Conservation (phyloP, 73 alveolate genomes). For the Stentor coeruleus region DNA sequence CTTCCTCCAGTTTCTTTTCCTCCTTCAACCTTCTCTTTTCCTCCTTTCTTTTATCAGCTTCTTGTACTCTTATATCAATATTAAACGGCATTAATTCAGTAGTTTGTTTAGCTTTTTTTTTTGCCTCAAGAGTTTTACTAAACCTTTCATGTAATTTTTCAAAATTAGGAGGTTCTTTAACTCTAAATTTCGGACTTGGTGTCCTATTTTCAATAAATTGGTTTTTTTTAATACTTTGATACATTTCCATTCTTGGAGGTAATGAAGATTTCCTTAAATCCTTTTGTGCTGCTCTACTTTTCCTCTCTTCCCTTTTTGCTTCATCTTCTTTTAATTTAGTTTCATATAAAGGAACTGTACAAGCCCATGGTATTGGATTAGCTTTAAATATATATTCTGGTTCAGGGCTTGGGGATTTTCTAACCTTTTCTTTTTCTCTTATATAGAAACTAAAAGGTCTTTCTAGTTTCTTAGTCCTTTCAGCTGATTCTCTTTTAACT, state of each 20-base stretch:
- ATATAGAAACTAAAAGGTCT: conserved; percentile 74
- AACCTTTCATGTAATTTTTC: conserved; percentile 73
- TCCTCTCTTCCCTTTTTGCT: conserved; percentile 77
- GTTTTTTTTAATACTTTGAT: conserved; percentile 45
- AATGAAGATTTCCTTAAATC: conserved; percentile 73
- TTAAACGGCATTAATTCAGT: conserved; percentile 88
- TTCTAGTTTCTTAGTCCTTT: conserved; percentile 44
- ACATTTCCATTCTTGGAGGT: conserved; percentile 98
- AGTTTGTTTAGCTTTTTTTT: conserved; percentile 64
- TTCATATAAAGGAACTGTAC: conserved; percentile 68
- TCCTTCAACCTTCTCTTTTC: conserved; percentile 31
- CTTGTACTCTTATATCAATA: conserved; percentile 76
- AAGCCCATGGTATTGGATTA: conserved; percentile 79
- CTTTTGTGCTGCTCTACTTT: conserved; percentile 83
- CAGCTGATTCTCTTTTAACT: conserved; percentile 57
- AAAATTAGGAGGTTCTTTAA: conserved; percentile 92
- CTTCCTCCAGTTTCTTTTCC: conserved; percentile 59
- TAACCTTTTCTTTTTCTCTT: conserved; percentile 45
- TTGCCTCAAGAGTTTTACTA: conserved; percentile 71
- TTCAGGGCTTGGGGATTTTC: conserved; percentile 36
- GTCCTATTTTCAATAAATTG: conserved; percentile 5
- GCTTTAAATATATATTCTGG: conserved; percentile 72
- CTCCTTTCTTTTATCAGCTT: conserved; percentile 27
- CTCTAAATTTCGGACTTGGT: conserved; percentile 54
- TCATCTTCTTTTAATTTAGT: conserved; percentile 56